Base-by-base conservation (phyloP, 345 rosid genomes). In the Eucalyptus marginata region DNA sequence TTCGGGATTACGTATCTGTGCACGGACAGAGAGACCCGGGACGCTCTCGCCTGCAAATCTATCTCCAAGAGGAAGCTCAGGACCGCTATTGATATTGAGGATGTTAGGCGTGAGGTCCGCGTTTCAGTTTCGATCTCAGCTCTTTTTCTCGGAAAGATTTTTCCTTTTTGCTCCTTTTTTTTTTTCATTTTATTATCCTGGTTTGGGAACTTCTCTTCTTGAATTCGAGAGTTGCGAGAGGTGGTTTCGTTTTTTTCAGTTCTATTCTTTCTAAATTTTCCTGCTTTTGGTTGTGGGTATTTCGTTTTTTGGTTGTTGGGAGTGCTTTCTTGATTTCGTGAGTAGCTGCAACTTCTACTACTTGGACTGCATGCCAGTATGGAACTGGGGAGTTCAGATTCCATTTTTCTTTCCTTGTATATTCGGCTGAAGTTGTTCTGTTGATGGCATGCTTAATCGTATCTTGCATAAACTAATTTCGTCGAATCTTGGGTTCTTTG, bases 1-100 rank as follows among this genome's bases (percentile, higher is more conserved):
- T 97, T 97, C 92, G 99, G 99, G 3, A 95, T 97, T 89, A 97
- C 99, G 18, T 96, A 94, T 88, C 97, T 97, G 89, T 97, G 98
- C 66, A 97, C 99, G 14, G 98, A 97, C 91, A 92, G 96, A 6
- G 99, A 96, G 86, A 94, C 93, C 56, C 93, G 92, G 47, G 95
- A 94, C 33, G 96, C 93, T 51, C 89, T 97, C 13, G 99, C 99
- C 17, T 96, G 99, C 91, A 97, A 97, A 93, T 95, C 98, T 17
- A 97, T 97, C 68, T 95, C 99, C 22, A 97, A 97, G 91, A 91
- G 97, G 89, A 97, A 97, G 91, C 93, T 97, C 46, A 92, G 98
- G 87, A 97, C 99, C 10, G 98, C 99, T 15, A 84, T 97, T 64
- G 99, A 97, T 89, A 87, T 97, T 36, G 99, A 97, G 88, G 99